Evolutionary conservation across 805 yeast genomes (phyloP).

Genomic region (Candida sonorensis): DNA sequence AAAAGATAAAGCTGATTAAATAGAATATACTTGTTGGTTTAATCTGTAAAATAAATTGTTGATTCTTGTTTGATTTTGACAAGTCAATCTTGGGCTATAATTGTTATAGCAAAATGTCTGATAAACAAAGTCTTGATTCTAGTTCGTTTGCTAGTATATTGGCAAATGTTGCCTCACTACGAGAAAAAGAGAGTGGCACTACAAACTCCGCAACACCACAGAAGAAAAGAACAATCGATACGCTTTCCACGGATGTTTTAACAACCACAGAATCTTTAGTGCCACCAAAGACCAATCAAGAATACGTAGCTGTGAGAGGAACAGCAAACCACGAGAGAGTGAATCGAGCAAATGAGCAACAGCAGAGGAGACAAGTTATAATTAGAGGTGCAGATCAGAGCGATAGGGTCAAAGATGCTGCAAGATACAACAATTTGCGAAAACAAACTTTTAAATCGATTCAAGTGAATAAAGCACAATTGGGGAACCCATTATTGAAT

Average conservation of each 20-base stretch:
- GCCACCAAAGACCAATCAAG: neutral
- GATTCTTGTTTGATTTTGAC: no score
- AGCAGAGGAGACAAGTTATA: slow-evolving; percentile 7
- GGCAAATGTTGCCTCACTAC: slow-evolving; percentile 58
- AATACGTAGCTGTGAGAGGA: neutral
- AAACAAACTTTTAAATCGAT: slow-evolving; percentile 30
- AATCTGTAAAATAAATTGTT: neutral
- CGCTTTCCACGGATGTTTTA: neutral
- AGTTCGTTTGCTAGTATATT: slow-evolving; percentile 65
- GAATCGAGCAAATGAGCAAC: no score
- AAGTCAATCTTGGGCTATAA: no score
- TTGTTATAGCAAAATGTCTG: no score
- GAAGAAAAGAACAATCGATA: neutral
- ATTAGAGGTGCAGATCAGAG: slow-evolving; percentile 10
- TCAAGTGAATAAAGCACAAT: slow-evolving; percentile 58
- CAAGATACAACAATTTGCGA: slow-evolving; percentile 11
- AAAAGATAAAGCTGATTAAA: no score
- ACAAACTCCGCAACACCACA: neutral
- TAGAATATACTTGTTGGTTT: neutral
- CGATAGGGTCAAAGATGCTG: slow-evolving; percentile 10
- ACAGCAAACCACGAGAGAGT: neutral
- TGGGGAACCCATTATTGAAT: slow-evolving; percentile 63
- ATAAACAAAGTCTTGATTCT: no score
- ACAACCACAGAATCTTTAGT: neutral
- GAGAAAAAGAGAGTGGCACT: slow-evolving; percentile 32